Percentiles rank a stretch among this genome's conserved stretches.
Conservation (phyloP, 2,329 filamentous ascomycete genomes). For the Fusarium haematococcum region DNA sequence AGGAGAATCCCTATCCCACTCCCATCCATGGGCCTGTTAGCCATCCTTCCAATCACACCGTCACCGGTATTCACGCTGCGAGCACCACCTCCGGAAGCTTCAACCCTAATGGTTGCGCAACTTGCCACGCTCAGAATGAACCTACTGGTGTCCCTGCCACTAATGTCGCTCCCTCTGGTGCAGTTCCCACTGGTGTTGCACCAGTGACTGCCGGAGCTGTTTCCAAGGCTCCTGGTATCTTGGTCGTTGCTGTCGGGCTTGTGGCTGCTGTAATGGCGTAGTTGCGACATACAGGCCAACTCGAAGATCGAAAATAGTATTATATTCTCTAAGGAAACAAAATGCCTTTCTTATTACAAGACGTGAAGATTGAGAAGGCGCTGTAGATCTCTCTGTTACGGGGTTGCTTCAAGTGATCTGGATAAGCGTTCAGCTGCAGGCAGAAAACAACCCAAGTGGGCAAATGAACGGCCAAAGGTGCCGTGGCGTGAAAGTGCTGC, state of each 20-base stretch:
- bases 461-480: background rate
- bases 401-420: background rate
- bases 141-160: slow-evolving; percentile 13
- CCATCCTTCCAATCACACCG: background rate
- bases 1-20: background rate
- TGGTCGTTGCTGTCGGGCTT: slow-evolving; percentile 15
- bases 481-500: background rate
- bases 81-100: background rate
- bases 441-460: background rate
- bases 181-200: background rate
- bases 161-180: slow-evolving; percentile 12
- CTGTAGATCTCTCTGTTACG: background rate
- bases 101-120: background rate
- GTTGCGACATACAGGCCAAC: background rate
- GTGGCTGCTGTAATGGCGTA: slow-evolving; percentile 17
- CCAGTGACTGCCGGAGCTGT: slow-evolving; percentile 22
- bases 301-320: background rate
- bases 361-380: background rate
- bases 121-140: background rate
- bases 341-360: background rate
- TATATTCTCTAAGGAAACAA: background rate
- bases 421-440: background rate
- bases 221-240: slow-evolving; percentile 14
- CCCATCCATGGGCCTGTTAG: background rate
- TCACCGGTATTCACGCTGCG: background rate